Evolutionary conservation across 805 yeast species (phyloP).

Genomic region (Isabelozyma pseudorhagii): DNA sequence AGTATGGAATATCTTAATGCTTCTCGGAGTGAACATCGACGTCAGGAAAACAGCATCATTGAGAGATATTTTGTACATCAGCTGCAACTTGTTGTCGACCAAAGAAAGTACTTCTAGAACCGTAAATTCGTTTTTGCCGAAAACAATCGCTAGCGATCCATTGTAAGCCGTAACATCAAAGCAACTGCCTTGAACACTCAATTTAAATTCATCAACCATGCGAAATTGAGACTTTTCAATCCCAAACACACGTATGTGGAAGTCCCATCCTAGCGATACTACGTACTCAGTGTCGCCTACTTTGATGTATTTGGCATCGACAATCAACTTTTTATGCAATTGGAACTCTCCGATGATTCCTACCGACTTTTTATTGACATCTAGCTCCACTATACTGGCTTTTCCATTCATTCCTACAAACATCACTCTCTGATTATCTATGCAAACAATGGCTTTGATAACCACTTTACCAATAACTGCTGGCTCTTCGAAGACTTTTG

Average conservation of each 20-base stretch:
- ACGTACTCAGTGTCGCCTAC: conserved; percentile 29
- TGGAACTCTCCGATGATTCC: conserved; percentile 15
- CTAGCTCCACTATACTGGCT: conserved; percentile 16
- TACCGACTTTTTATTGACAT: conserved; percentile 1
- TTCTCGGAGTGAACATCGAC: conserved; percentile 59
- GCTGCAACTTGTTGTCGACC: conserved; percentile 18
- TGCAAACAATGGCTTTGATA: conserved; percentile 32
- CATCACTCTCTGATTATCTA: conserved; percentile 21
- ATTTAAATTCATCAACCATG: conserved; percentile 20
- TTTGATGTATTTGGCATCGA: conserved; percentile 30
- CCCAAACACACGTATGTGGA: conserved; percentile 34
- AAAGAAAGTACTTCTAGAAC: conserved; percentile 45
- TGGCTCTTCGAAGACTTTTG: conserved; percentile 16
- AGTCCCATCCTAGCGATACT: conserved; percentile 62
- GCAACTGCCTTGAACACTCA: conserved; percentile 53
- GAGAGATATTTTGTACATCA: conserved; percentile 49
- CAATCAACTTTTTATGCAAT: conserved; percentile 33
- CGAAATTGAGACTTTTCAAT: conserved; percentile 6
- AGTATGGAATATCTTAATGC: conserved; percentile 21
- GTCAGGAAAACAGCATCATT: conserved; percentile 73
- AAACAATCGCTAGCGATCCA: conserved; percentile 39
- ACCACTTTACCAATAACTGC: conserved; percentile 19
- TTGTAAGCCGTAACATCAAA: conserved; percentile 32
- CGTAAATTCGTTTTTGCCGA: conserved; percentile 61
- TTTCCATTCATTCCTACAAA: conserved; percentile 56